A percentile compares a stretch with the other conserved stretches of the same genome.
Evolutionary conservation across 352 stramenopile species (phyloP).

Genomic region (Globisporangium spinosum): DNA sequence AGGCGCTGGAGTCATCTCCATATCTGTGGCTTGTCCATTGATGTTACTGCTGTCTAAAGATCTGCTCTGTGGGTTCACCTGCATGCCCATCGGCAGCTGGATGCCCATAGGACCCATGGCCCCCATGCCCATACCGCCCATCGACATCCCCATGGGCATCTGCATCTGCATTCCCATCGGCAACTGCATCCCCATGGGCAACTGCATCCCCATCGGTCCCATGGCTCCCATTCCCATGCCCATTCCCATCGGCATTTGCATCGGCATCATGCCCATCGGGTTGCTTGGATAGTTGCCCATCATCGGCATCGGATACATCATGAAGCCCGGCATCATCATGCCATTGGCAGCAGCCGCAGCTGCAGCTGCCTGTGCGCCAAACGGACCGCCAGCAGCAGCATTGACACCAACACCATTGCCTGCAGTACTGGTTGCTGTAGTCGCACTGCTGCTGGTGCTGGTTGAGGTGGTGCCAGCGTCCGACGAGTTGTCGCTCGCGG

Average conservation of each 20-base stretch:
- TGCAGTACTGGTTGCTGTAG: background rate
- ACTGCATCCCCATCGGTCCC: slow-evolving; percentile 35
- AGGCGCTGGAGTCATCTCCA: slow-evolving; percentile 9
- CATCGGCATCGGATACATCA: slow-evolving; percentile 82
- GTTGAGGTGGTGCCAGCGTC: slow-evolving; percentile 2
- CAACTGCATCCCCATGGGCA: slow-evolving; percentile 36
- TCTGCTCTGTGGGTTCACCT: slow-evolving; percentile 32
- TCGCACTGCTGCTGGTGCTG: slow-evolving; percentile 12
- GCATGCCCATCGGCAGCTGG: slow-evolving; percentile 25
- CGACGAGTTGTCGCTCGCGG: slow-evolving; percentile 15
- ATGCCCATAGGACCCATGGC: slow-evolving; percentile 31
- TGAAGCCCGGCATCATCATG: slow-evolving; percentile 83
- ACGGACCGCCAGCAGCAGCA: slow-evolving; percentile 1
- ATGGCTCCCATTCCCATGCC: slow-evolving; percentile 20
- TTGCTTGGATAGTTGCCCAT: slow-evolving; percentile 56
- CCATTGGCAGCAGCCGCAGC: slow-evolving; percentile 11
- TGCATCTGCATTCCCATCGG: slow-evolving; percentile 36
- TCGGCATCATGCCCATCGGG: slow-evolving; percentile 41
- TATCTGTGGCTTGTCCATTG: slow-evolving; percentile 3
- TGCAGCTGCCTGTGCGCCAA: slow-evolving; percentile 12
- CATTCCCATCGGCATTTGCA: slow-evolving; percentile 28
- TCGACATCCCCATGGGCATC: slow-evolving; percentile 22
- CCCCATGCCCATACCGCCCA: slow-evolving; percentile 30
- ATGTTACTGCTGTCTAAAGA: slow-evolving; percentile 26
- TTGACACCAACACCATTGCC: background rate